Percentiles rank a stretch among this genome's conserved stretches.
Evolutionary conservation across 139 green algal species (phyloP).

Genomic region (Chlamydomonas eustigma): DNA sequence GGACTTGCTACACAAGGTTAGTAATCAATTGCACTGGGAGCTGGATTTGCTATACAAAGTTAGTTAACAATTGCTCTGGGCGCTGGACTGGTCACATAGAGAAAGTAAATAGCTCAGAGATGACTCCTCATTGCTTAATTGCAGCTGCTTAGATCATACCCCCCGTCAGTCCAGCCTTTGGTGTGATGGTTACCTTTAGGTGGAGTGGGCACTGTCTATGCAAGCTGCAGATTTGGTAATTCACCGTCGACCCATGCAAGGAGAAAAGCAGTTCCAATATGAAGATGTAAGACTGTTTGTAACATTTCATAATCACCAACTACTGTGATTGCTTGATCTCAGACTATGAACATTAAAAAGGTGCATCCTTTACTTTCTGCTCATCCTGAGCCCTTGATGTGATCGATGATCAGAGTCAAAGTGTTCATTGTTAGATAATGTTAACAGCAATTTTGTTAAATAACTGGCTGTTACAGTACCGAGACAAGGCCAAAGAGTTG

Average conservation of each 20-base stretch:
- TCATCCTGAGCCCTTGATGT: not conserved
- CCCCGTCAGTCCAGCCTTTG: too few relatives aligned
- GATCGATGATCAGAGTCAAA: too few relatives aligned
- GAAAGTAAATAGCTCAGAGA: not conserved
- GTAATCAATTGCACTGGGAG: not conserved
- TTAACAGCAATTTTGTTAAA: too few relatives aligned
- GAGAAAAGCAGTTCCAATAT: constrained; percentile 14
- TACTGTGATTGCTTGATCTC: not conserved
- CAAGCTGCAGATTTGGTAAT: constrained; percentile 9
- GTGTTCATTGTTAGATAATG: too few relatives aligned
- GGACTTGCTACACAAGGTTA: constrained; percentile 6
- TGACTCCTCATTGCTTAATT: not conserved
- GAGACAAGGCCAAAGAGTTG: not conserved
- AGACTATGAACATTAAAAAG: not conserved
- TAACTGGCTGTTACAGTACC: too few relatives aligned
- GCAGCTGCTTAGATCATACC: not conserved
- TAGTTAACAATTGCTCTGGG: not conserved
- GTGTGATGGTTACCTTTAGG: not conserved
- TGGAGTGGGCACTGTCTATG: not conserved
- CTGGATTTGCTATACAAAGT: not conserved
- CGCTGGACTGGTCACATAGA: not conserved
- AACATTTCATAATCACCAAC: too few relatives aligned
- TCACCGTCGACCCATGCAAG: not conserved
- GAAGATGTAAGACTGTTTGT: not conserved
- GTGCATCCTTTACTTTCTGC: not conserved